phyloP scores from a whole-genome alignment of 129 eudicot genomes.

The Centella asiatica region DNA sequence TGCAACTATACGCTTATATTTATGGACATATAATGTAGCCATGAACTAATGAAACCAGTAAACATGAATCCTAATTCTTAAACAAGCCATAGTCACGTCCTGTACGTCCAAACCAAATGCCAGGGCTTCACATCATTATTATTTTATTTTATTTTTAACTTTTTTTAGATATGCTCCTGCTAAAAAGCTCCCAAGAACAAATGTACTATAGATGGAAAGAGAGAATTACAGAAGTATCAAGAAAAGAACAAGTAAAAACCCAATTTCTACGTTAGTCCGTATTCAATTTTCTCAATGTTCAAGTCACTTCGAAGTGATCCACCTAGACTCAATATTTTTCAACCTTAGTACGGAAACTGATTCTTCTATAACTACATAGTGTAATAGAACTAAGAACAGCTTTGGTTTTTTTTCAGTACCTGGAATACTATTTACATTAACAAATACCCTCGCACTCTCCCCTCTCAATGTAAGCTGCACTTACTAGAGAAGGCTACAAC shows the following conservation, averaged over 20 bases:
- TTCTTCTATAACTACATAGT: slow-evolving; percentile 6
- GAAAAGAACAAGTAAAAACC: background rate
- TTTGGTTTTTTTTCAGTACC: background rate
- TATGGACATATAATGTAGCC: too few relatives aligned
- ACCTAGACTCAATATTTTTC: background rate
- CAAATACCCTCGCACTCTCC: background rate
- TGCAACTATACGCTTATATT: too few relatives aligned
- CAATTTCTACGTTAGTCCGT: background rate
- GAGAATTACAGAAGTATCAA: background rate
- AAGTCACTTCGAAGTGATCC: slow-evolving; percentile 1
- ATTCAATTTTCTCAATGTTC: background rate
- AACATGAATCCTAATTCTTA: background rate
- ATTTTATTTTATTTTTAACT: background rate
- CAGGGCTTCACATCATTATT: background rate
- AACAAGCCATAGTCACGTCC: background rate
- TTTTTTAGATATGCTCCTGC: too few relatives aligned
- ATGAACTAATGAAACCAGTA: background rate
- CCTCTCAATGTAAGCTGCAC: background rate
- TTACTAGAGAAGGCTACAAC: background rate
- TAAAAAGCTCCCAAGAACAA: background rate
- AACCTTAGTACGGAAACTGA: background rate
- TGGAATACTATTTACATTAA: background rate
- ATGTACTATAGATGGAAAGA: background rate
- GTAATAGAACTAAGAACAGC: background rate
- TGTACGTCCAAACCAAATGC: background rate